These are phyloP conservation scores for Candida verbasci DNA, from an alignment of 805 yeast genomes.

Conservation along the genomic window DNA sequence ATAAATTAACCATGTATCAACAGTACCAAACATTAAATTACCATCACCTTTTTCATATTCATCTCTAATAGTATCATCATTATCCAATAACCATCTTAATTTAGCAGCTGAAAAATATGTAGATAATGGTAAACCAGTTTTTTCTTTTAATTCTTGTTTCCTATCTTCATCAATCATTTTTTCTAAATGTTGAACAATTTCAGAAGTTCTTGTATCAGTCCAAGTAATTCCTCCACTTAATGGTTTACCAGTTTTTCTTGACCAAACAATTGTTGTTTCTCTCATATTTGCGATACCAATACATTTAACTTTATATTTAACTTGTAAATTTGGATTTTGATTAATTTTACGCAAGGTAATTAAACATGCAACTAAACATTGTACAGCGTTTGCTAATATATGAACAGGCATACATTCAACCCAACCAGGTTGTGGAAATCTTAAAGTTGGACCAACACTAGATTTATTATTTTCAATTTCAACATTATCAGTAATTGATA, in stretches of 20 bases:
- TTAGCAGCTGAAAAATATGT: constrained; percentile 91
- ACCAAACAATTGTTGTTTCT: constrained; percentile 90
- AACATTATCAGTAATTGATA: constrained; percentile 52
- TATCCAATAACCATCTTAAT: constrained; percentile 83
- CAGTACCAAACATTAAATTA: constrained; percentile 84
- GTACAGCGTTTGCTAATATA: constrained; percentile 72
- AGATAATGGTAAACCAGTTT: constrained; percentile 82
- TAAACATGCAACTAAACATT: constrained; percentile 69
- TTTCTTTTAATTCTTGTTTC: constrained; percentile 54
- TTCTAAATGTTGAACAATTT: constrained; percentile 60
- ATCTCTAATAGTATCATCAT: constrained; percentile 59
- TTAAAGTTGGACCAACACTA: constrained; percentile 60
- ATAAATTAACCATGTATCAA: constrained; percentile 90
- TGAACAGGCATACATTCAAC: constrained; percentile 89
- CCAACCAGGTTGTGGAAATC: constrained; percentile 86
- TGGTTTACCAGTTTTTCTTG: constrained; percentile 75
- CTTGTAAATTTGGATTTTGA: constrained; percentile 43
- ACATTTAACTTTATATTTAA: constrained; percentile 61
- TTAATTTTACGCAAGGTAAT: constrained; percentile 54
- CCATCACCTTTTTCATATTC: constrained; percentile 70
- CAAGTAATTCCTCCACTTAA: constrained; percentile 88
- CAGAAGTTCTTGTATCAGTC: constrained; percentile 89
- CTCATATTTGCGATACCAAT: constrained; percentile 95
- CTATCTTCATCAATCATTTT: constrained; percentile 49
- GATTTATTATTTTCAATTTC: constrained; percentile 59